These are phyloP conservation scores for Phaeodactylum tricornutum DNA, from an alignment of 108 stramenopile genomes.

Conservation along the genomic window DNA sequence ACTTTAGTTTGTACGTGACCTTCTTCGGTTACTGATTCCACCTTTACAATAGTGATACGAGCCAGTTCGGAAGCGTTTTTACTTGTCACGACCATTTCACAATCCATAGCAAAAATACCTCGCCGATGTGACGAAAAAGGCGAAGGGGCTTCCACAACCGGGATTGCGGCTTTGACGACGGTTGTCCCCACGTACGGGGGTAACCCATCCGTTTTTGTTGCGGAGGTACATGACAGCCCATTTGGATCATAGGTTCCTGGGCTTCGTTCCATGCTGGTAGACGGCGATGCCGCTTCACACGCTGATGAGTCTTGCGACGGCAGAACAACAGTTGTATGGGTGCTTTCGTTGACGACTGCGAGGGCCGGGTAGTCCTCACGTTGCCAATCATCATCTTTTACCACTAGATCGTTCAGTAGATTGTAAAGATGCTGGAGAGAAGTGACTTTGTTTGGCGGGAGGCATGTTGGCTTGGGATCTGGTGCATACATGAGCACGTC, in stretches of 20 bases:
- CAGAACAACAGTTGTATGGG: too few relatives aligned
- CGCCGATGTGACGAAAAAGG: not conserved
- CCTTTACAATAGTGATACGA: conserved; percentile 67
- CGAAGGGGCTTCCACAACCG: not conserved
- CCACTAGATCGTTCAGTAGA: too few relatives aligned
- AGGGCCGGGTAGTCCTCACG: too few relatives aligned
- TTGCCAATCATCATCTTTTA: too few relatives aligned
- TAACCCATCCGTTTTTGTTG: not conserved
- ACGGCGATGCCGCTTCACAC: not conserved
- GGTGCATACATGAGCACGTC: too few relatives aligned
- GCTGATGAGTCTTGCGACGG: too few relatives aligned
- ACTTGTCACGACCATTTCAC: conserved; percentile 85
- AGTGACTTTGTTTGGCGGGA: too few relatives aligned
- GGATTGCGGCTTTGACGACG: not conserved
- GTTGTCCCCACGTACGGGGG: not conserved
- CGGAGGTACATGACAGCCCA: conserved; percentile 3
- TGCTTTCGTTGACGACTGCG: too few relatives aligned
- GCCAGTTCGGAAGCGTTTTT: conserved; percentile 61
- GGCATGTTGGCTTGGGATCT: too few relatives aligned
- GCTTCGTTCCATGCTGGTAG: not conserved
- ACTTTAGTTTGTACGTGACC: conserved; percentile 21
- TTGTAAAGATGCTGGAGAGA: too few relatives aligned
- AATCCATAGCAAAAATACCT: conserved; percentile 80
- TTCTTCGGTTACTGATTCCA: conserved; percentile 13
- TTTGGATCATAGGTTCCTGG: conserved; percentile 4